These are phyloP conservation scores for Ceratobasidium theobromae DNA, from an alignment of 1,284 basidiomycete genomes.

Conservation along the genomic window DNA sequence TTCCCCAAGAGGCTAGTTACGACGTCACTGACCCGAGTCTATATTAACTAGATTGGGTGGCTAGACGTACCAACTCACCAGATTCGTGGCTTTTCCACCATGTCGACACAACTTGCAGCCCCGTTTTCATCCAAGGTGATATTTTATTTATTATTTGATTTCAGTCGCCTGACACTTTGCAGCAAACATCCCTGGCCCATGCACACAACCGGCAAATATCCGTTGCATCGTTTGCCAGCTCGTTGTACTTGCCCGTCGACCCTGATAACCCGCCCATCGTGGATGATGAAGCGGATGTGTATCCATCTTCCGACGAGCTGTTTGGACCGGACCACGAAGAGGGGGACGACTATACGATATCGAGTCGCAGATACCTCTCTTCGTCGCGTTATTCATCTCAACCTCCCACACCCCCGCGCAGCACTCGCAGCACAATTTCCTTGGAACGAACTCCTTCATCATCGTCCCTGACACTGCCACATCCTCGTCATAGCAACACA, in stretches of 20 bases:
- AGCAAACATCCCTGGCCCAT: conserved; percentile 1
- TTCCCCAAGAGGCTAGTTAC: background rate
- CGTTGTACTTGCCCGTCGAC: conserved; percentile 17
- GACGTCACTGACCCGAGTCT: background rate
- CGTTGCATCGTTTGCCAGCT: conserved; percentile 23
- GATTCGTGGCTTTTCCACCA: background rate
- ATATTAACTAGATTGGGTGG: background rate
- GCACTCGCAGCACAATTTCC: conserved; percentile 13
- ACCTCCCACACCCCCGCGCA: conserved; percentile 19
- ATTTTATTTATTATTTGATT: background rate
- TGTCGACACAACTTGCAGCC: background rate
- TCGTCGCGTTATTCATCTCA: conserved; percentile 9
- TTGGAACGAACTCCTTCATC: conserved; percentile 17
- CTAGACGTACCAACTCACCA: background rate
- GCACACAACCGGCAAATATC: conserved; percentile 15
- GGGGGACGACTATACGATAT: conserved; percentile 28
- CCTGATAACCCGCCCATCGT: background rate
- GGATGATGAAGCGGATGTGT: conserved; percentile 17
- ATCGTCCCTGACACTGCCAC: conserved; percentile 31
- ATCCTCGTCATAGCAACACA: conserved; percentile 16
- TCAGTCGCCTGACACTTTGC: background rate
- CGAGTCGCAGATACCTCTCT: conserved; percentile 17
- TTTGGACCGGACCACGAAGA: conserved; percentile 23
- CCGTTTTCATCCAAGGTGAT: conserved; percentile 3
- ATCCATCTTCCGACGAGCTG: conserved; percentile 24